A percentile compares a stretch with the other conserved stretches of the same genome.
Conservation (phyloP, 345 rosid genomes). For the Euclidium syriacum region DNA sequence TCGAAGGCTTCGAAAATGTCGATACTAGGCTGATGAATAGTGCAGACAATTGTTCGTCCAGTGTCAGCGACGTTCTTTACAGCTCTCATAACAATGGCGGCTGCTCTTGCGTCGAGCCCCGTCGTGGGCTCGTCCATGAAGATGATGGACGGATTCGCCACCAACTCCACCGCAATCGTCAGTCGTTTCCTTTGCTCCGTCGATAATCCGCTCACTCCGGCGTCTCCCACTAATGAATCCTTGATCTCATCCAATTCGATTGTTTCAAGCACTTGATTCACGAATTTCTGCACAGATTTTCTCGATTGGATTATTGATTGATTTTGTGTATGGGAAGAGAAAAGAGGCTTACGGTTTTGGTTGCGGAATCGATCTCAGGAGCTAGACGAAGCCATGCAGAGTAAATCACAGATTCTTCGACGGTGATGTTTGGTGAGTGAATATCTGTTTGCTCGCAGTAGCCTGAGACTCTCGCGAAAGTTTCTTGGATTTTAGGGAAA, state of each 20-base stretch:
- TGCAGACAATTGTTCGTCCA: conserved; percentile 79
- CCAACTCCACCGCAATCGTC: conserved; percentile 76
- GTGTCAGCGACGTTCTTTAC: conserved; percentile 72
- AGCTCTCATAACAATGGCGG: conserved; percentile 80
- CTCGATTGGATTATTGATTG: neutral
- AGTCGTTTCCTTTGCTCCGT: conserved; percentile 78
- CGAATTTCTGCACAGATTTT: conserved; percentile 46
- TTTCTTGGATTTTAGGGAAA: conserved; percentile 63
- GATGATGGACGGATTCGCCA: conserved; percentile 73
- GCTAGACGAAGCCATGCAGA: conserved; percentile 82
- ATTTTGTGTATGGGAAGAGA: neutral
- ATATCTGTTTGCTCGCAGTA: conserved; percentile 83
- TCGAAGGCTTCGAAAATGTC: conserved; percentile 84
- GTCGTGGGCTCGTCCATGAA: conserved; percentile 95
- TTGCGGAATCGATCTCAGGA: conserved; percentile 45
- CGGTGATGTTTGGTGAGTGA: conserved; percentile 68
- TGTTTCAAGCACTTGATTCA: conserved; percentile 63
- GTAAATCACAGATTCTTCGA: conserved; percentile 63
- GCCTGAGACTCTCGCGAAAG: conserved; percentile 79
- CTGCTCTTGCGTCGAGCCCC: conserved; percentile 83
- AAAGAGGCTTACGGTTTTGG: conserved; percentile 45
- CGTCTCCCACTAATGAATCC: conserved; percentile 61
- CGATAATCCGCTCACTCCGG: conserved; percentile 59
- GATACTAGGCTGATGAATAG: conserved; percentile 84
- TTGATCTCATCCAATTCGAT: conserved; percentile 68